These are phyloP conservation scores for Parastagonospora nodorum DNA, from an alignment of 2,329 filamentous ascomycete species.

Conservation along the genomic window DNA sequence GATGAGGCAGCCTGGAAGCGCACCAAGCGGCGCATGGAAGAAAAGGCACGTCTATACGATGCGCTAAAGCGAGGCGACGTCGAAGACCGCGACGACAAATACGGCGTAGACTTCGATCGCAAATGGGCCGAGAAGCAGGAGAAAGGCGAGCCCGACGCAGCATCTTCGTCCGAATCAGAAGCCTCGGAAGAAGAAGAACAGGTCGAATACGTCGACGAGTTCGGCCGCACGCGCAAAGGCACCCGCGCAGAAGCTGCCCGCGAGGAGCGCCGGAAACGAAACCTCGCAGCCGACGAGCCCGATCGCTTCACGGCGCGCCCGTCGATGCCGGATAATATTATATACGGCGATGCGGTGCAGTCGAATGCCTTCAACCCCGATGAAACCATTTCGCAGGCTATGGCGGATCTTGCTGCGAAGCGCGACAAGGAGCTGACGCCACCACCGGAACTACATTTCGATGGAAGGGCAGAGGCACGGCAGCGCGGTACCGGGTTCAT, in stretches of 20 bases:
- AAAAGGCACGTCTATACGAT: conserved; percentile 86
- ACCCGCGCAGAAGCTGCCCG: conserved; percentile 71
- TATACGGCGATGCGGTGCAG: conserved; percentile 87
- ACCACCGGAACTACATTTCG: conserved; percentile 81
- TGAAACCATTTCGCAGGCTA: conserved; percentile 65
- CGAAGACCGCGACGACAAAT: conserved; percentile 66
- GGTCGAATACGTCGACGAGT: conserved; percentile 91
- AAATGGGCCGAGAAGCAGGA: conserved; percentile 82
- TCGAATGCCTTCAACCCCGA: conserved; percentile 80
- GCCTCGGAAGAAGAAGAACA: conserved; percentile 61
- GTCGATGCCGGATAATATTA: conserved; percentile 69
- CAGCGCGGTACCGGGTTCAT: conserved; percentile 92
- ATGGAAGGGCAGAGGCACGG: conserved; percentile 80
- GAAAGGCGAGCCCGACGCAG: conserved; percentile 49
- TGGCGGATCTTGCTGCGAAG: conserved; percentile 78
- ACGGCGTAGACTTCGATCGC: conserved; percentile 87
- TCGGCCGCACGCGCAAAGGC: conserved; percentile 78
- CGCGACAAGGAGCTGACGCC: conserved; percentile 81
- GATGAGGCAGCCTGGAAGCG: conserved; percentile 65
- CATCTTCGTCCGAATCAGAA: conserved; percentile 43
- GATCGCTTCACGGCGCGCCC: conserved; percentile 73
- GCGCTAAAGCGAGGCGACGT: conserved; percentile 87
- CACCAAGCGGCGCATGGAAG: conserved; percentile 81
- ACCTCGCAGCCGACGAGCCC: conserved; percentile 64
- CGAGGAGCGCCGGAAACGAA: conserved; percentile 63